phyloP scores from a whole-genome alignment of 768 basidiomycete species.

The Guyanaporus albipodus region DNA sequence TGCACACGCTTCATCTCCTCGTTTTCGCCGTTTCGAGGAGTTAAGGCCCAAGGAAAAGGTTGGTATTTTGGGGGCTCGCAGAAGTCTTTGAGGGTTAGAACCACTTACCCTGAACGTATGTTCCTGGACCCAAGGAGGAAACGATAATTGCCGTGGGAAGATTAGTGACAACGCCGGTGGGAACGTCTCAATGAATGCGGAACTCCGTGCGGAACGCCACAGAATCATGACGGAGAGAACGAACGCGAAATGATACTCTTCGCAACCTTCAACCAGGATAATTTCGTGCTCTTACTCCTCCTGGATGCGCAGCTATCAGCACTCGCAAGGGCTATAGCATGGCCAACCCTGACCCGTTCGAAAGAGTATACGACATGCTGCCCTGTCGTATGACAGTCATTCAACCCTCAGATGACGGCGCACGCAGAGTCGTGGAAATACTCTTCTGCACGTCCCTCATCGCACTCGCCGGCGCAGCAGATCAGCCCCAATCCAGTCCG shows the following conservation, averaged over 20 bases:
- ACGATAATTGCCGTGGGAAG: too few relatives aligned
- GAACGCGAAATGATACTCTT: slow-evolving; percentile 64
- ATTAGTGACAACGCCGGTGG: too few relatives aligned
- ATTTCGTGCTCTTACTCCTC: slow-evolving; percentile 37
- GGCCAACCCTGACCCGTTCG: slow-evolving; percentile 97
- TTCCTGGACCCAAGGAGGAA: too few relatives aligned
- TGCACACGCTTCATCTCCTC: too few relatives aligned
- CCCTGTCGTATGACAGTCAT: background rate
- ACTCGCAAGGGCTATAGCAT: slow-evolving; percentile 95
- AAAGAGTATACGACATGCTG: slow-evolving; percentile 85
- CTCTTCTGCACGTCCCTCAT: slow-evolving; percentile 98
- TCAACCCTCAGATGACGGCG: slow-evolving; percentile 72
- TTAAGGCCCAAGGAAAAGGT: too few relatives aligned
- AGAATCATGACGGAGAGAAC: slow-evolving; percentile 36
- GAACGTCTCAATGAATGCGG: too few relatives aligned
- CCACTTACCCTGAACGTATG: too few relatives aligned
- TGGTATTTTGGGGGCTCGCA: too few relatives aligned
- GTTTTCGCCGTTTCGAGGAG: too few relatives aligned
- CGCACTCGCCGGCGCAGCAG: slow-evolving; percentile 93
- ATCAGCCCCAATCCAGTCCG: slow-evolving; percentile 86
- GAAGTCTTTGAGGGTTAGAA: too few relatives aligned
- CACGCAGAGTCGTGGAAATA: slow-evolving; percentile 97
- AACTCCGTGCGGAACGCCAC: too few relatives aligned
- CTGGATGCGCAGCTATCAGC: slow-evolving; percentile 87
- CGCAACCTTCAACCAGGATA: slow-evolving; percentile 98